Evolutionary conservation across 2,329 filamentous ascomycete genomes (phyloP).

Genomic region (Fusarium nelsonii): DNA sequence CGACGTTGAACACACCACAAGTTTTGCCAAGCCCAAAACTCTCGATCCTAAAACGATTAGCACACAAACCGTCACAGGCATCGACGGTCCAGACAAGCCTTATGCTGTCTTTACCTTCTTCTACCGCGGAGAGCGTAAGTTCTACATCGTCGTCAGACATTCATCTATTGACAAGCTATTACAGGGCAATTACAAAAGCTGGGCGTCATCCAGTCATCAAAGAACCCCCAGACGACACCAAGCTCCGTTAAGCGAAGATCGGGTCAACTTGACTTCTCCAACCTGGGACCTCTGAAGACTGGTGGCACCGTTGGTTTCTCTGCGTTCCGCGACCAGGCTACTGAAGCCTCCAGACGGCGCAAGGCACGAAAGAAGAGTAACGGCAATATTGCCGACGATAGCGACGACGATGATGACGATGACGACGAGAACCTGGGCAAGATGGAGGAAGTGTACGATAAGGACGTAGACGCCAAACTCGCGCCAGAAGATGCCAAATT

Average conservation of each 20-base stretch:
- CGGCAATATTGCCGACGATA: constrained; percentile 77
- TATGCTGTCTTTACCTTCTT: constrained; percentile 98
- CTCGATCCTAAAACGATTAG: constrained; percentile 97
- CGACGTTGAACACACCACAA: constrained; percentile 96
- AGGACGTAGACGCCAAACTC: constrained; percentile 69
- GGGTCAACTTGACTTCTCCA: constrained; percentile 85
- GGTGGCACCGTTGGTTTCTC: constrained; percentile 92
- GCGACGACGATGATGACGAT: constrained; percentile 79
- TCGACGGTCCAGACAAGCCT: constrained; percentile 94
- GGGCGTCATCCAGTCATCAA: constrained; percentile 81
- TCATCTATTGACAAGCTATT: constrained; percentile 44
- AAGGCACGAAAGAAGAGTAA: constrained; percentile 72
- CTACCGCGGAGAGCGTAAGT: constrained; percentile 93
- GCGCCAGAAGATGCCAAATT: constrained; percentile 78
- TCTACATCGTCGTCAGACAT: background rate
- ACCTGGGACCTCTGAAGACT: constrained; percentile 84
- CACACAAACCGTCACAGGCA: constrained; percentile 98
- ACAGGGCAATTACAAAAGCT: constrained; percentile 95
- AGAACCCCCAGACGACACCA: constrained; percentile 71
- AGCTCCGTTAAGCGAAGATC: constrained; percentile 81
- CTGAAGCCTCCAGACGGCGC: constrained; percentile 66
- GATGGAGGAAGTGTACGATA: constrained; percentile 73
- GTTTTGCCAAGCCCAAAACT: constrained; percentile 96
- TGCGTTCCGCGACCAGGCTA: constrained; percentile 80
- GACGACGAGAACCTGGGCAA: constrained; percentile 71